Evolutionary conservation across 371 early-diverging fungal genomes (phyloP).

Genomic region (Mucor ambiguus): DNA sequence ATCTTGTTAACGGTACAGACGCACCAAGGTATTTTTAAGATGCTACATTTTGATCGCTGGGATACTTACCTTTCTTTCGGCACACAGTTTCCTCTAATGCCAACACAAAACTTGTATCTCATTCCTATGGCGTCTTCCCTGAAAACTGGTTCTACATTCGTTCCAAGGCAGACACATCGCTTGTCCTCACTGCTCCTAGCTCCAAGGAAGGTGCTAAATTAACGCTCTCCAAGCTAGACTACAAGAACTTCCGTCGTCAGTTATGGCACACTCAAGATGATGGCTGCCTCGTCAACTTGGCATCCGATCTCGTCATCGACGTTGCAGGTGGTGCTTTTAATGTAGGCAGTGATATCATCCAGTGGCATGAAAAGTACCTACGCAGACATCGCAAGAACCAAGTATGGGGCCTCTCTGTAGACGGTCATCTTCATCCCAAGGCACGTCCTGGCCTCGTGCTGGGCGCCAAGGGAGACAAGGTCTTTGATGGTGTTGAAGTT

Average conservation of each 20-base stretch:
- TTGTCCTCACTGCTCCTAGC: conserved; percentile 35
- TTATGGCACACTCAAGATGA: conserved; percentile 57
- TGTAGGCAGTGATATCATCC: conserved; percentile 34
- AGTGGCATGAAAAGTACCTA: conserved; percentile 40
- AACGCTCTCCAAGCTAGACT: conserved; percentile 33
- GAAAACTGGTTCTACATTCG: conserved; percentile 49
- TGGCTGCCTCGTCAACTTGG: conserved; percentile 55
- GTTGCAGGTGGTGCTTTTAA: conserved; percentile 46
- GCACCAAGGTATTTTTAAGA: background rate
- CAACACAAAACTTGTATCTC: conserved; percentile 33
- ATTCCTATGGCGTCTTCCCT: conserved; percentile 43
- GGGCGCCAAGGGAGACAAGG: conserved; percentile 23
- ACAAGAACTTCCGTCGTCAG: conserved; percentile 48
- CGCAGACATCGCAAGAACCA: conserved; percentile 44
- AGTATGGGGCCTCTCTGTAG: conserved; percentile 46
- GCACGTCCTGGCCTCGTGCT: conserved; percentile 40
- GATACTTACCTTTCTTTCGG: background rate
- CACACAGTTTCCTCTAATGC: conserved; percentile 8
- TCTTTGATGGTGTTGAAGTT: conserved; percentile 31
- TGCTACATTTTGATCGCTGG: background rate
- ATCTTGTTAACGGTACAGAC: conserved; percentile 31
- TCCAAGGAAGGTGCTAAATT: conserved; percentile 36
- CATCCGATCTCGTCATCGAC: conserved; percentile 54
- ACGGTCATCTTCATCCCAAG: conserved; percentile 45
- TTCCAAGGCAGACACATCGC: conserved; percentile 32